Percentiles rank a stretch among this genome's conserved stretches.
These are phyloP conservation scores for Brassica incana DNA, from an alignment of 345 rosid genomes.

Conservation along the genomic window DNA sequence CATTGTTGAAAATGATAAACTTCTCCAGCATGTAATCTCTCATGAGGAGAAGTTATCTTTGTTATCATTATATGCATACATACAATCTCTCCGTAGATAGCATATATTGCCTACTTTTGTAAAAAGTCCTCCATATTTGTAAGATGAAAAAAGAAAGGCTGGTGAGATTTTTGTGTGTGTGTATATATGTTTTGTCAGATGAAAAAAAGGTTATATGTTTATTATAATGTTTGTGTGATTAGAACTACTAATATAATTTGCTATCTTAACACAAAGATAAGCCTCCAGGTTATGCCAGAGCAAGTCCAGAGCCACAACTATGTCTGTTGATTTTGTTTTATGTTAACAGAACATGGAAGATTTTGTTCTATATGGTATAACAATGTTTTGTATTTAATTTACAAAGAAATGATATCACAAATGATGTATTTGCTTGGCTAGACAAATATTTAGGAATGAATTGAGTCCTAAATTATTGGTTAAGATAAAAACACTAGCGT, in stretches of 20 bases:
- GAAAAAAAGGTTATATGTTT: conserved; percentile 16
- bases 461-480: neutral
- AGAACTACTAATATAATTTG: neutral
- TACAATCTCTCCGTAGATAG: conserved; percentile 24
- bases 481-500: neutral
- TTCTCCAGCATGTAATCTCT: conserved; percentile 11
- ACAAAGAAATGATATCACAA: neutral
- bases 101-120: conserved; percentile 20
- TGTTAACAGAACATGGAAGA: neutral
- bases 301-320: neutral
- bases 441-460: neutral
- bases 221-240: conserved; percentile 12
- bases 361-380: neutral
- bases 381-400: neutral
- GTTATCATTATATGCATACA: conserved; percentile 20
- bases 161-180: conserved; percentile 34
- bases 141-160: conserved; percentile 19
- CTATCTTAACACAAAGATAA: conserved; percentile 4
- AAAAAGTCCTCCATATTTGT: conserved; percentile 27
- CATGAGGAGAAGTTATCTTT: conserved; percentile 1
- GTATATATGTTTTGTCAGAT: neutral
- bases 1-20: conserved; percentile 13
- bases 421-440: neutral
- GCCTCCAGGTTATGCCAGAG: conserved; percentile 9
- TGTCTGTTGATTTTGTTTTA: neutral